Percentiles rank a stretch among this genome's conserved stretches.
phyloP scores from a whole-genome alignment of 179 eudicot species.

The Sideroxylon spinosum region DNA sequence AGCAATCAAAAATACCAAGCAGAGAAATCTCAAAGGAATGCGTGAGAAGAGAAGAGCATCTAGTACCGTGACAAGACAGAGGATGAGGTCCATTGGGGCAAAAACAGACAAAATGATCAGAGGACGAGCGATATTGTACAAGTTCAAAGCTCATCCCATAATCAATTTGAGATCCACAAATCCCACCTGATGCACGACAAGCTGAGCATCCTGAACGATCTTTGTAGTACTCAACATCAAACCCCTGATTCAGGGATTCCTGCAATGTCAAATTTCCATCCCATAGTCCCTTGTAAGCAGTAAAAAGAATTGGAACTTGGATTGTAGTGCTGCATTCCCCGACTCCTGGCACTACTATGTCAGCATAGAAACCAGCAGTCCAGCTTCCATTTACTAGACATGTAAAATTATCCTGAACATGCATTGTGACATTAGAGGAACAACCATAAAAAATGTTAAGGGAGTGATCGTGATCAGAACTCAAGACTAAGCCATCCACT shows the following conservation, averaged over 20 bases:
- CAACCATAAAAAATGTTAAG: conserved; percentile 7
- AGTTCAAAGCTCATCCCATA: no score
- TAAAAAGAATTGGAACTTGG: not conserved
- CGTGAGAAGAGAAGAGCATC: not conserved
- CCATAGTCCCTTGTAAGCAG: not conserved
- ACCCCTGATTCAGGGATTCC: conserved; percentile 7
- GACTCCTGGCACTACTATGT: not conserved
- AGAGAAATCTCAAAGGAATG: not conserved
- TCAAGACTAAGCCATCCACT: not conserved
- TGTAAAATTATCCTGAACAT: not conserved
- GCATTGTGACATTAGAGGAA: not conserved
- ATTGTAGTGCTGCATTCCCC: not conserved
- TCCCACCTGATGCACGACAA: conserved; percentile 8
- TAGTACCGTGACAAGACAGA: not conserved
- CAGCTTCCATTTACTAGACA: not conserved
- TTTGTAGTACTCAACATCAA: not conserved
- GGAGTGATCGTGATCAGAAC: not conserved
- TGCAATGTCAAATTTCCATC: not conserved
- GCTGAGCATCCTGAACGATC: not conserved
- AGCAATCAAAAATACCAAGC: not conserved
- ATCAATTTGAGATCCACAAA: conserved; percentile 5
- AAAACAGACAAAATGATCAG: not conserved
- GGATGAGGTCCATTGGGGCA: not conserved
- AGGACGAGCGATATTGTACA: no score
- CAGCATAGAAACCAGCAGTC: not conserved